phyloP scores from a whole-genome alignment of 2,329 filamentous ascomycete species.

The Stagonosporopsis rhizophila region DNA sequence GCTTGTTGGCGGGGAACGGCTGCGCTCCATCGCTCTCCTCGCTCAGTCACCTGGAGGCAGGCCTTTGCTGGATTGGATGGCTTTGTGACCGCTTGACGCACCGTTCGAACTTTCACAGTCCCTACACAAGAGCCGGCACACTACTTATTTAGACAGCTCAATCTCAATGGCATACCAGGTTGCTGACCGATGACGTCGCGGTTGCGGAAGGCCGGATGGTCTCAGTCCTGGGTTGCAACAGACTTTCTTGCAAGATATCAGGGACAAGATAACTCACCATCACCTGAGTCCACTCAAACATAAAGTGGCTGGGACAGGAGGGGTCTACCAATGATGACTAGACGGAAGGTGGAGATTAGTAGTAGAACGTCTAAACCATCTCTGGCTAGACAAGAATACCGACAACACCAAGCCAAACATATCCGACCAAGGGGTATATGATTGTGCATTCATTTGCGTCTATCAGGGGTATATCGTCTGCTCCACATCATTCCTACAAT shows the following conservation, averaged over 20 bases:
- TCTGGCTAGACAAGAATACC: neutral
- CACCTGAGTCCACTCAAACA: neutral
- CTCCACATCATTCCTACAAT: neutral
- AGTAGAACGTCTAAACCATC: slow-evolving; percentile 1
- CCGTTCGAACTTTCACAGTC: neutral
- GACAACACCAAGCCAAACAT: neutral
- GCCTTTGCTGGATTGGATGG: neutral
- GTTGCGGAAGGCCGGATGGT: slow-evolving; percentile 1
- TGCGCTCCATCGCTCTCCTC: slow-evolving; percentile 29
- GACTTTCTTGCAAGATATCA: neutral
- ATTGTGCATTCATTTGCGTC: neutral
- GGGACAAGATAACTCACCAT: neutral
- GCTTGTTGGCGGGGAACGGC: slow-evolving; percentile 23
- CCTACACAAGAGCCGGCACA: neutral
- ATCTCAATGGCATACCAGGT: neutral
- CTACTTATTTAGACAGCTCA: neutral
- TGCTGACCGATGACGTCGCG: slow-evolving; percentile 11
- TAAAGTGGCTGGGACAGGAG: slow-evolving; percentile 3
- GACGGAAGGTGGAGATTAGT: slow-evolving; percentile 3
- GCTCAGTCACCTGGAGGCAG: neutral
- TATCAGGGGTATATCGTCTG: slow-evolving; percentile 12
- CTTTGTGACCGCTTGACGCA: neutral
- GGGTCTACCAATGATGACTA: slow-evolving; percentile 5
- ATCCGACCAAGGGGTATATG: neutral
- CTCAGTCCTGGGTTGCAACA: neutral